Evolutionary conservation across 2,329 filamentous ascomycete species (phyloP), one percentile per base, ranked within the genome.

Genomic region (Cryoendolithus antarcticus): DNA sequence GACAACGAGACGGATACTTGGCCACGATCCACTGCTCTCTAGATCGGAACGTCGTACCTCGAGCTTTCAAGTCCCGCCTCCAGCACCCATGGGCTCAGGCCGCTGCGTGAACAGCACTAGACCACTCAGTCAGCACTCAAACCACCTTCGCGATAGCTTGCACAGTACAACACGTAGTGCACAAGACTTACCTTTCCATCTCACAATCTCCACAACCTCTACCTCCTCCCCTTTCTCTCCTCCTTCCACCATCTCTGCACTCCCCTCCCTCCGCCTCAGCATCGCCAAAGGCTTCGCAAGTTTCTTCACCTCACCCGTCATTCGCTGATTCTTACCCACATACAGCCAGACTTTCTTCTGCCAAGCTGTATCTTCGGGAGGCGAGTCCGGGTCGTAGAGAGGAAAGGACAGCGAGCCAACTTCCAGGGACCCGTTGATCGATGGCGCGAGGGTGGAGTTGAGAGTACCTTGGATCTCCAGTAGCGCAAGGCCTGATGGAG

Each of bases 391-490:
- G 38, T 74, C 67, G 57, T 88, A 85, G 50, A 84, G 72, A 2
- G 86, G 86, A 52, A 93, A 93, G 27, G 81, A 72, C 24, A 93
- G 70, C 40, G 75, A 77, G 27, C 86, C 86, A 47, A 93, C 69
- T 19, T 68, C 62, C 1, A 75, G 74, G 13, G 34, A 38, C 7
- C 15, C 13, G 27, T 32, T 36, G 38, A 31, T 41, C 35, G 35
- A 44, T 10, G 35, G 41, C 2, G 63, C 34, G 4, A 47, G 34
- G 46, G 6, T 85, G 79, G 86, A 68, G 60, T 93, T 89, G 63
- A 98, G 80, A 9, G 77, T 85, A 44, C 88, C 91, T 67, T 98
- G 91, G 9, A 98, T 75, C 64, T 96, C 91, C 41, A 98, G 69
- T 34, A 98, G 70, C 11, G 89, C 89, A 31, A 95, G 74, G 37